Conservation (phyloP, 768 basidiomycete species). For the Rhizopogon vinicolor region DNA sequence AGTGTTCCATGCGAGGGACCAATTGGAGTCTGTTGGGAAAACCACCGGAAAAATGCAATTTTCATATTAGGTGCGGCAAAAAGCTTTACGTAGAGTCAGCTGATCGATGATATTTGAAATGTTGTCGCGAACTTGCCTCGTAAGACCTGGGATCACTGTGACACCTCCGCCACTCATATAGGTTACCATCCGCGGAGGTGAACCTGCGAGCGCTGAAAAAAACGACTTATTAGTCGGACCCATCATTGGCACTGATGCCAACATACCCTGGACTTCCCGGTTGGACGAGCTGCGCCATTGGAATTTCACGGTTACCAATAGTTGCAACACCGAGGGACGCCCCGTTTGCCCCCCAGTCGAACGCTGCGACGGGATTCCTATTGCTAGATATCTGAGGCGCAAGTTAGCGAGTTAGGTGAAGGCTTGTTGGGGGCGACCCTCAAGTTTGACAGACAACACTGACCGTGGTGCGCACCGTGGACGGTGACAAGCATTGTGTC, state of each 20-base stretch:
- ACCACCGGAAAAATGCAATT: slow-evolving; percentile 58
- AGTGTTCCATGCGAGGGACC: slow-evolving; percentile 62
- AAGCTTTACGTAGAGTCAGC: slow-evolving; percentile 1
- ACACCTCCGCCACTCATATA: slow-evolving; percentile 64
- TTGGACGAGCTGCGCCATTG: slow-evolving; percentile 60
- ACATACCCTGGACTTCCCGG: slow-evolving; percentile 47
- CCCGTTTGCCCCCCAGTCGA: slow-evolving; percentile 37
- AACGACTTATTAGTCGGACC: slow-evolving; percentile 10
- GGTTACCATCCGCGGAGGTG: slow-evolving; percentile 48
- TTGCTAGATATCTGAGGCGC: slow-evolving; percentile 32
- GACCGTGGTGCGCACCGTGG: slow-evolving; percentile 23
- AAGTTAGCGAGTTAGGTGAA: slow-evolving; percentile 38
- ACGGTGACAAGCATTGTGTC: slow-evolving; percentile 33
- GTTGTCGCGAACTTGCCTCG: slow-evolving; percentile 42
- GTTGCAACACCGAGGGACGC: slow-evolving; percentile 38
- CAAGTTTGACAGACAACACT: slow-evolving; percentile 2
- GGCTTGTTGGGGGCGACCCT: slow-evolving; percentile 19
- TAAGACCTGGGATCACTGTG: slow-evolving; percentile 47
- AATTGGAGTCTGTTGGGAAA: slow-evolving; percentile 47
- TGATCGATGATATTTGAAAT: background rate
- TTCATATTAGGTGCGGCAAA: slow-evolving; percentile 42
- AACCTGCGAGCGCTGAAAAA: slow-evolving; percentile 56
- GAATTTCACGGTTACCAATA: slow-evolving; percentile 48
- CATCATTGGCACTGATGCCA: slow-evolving; percentile 5
- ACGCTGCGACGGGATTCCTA: slow-evolving; percentile 48